Evolutionary conservation across 257 asterid species (phyloP), one percentile per base, ranked within the genome.

Genomic region (Buddleja alternifolia): DNA sequence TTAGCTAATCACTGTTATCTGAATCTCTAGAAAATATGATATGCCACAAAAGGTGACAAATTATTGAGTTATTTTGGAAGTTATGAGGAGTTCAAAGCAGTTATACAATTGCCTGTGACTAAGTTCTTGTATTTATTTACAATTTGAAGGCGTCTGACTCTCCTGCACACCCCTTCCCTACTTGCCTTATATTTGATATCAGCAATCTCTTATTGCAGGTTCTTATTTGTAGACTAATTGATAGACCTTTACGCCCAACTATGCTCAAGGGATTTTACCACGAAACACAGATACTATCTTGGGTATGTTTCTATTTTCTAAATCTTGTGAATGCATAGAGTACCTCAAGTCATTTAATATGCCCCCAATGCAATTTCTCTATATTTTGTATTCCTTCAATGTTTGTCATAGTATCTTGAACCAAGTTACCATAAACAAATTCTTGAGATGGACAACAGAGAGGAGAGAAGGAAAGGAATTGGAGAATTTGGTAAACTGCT

Each of bases 161-260:
- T 44, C 32, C 4, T 15, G 8, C 63, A 4, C 51, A 10, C 17
- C 42, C 8, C n/a, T n/a, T 36, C 17, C 20, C 25, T 32, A 12
- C 10, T 11, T 3, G 15, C 23, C 36, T 62, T 32, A 21, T 45
- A 17, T 40, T 59, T 67, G 20, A 66, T 50, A 48, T 57, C 55
- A 63, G 75, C 67, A 45, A 46, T 78, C 72, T 67, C 70, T 61
- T 50, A 71, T 76, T 79, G 84, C 95, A 93, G 98, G 99, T 94
- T 70, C 99, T 89, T 69, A 87, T 91, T 69, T 94, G 99, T 80
- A 82, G 99, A 83, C 80, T 94, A 77, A 94, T 94, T 58, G 99
- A 94, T 74, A 91, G 99, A 80, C 97, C 99, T 70, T 63, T 91
- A 60, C 94, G 97, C 63, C 97, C 99, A 36, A 94, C 97, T 42